Evolutionary conservation across 2,329 filamentous ascomycete genomes (phyloP), one percentile per base, ranked within the genome.

Genomic region (Rasamsonia emersonii): DNA sequence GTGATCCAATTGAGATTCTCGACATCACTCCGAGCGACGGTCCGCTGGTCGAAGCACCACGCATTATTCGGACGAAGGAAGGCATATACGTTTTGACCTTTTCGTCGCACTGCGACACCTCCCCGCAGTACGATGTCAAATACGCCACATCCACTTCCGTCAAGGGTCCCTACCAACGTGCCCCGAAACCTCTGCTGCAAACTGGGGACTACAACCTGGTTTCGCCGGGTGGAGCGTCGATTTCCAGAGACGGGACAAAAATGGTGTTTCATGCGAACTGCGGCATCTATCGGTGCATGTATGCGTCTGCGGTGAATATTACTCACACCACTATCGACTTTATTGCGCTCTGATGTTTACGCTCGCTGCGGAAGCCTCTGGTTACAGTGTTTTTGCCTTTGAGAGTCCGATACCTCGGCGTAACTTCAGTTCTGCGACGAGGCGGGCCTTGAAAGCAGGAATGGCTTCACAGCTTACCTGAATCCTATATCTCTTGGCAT

Each of bases 11-110:
- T n/a, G 68, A 72, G 33, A 73, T 77, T 37, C 60, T 74, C 21
- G 73, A 79, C 27, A 61, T 78, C 4, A 71, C 78, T 28, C 70
- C 75, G 15, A 59, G 69, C 5, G 76, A 81, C 39, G 68, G 74
- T 1, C 73, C 74, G 6, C 55, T 79, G 2, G 64, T 79, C 20
- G 76, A 80, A 55, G 76, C 75, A 8, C 75, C 76, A 1, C 60
- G 62, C 32, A 53, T 74, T 24, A 45, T 58, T 30, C 56, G 57
- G 4, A 44, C 40, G 1, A 55, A 62, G 7, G 21, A 47, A 9
- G 51, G 49, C 13, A 53, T 61, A 9, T 79, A 78, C 44, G 62
- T 75, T 33, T 56, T 80, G 27, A 77, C 78, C 51, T 80, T 70
- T 54, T 75, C 70, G 43, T 71, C 67, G 24, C 69, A 75, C 37